Conservation (phyloP, 1,284 basidiomycete species). For the Kwoniella shivajii region DNA sequence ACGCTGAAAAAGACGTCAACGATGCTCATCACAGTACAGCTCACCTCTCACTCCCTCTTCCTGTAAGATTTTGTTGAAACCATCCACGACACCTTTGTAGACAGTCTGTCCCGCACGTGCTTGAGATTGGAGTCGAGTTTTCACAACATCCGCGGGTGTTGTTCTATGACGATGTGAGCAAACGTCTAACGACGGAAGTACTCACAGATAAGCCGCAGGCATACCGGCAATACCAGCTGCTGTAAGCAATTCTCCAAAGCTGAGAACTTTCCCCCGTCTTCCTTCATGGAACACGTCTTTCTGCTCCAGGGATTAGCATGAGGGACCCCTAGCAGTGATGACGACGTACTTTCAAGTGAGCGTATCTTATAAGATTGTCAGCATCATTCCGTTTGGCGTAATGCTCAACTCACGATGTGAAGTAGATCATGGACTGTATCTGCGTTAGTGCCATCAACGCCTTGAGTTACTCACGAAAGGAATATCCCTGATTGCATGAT, state of each 20-base stretch:
- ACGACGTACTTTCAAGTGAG: conserved; percentile 49
- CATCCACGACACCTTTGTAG: conserved; percentile 90
- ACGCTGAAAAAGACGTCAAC: conserved; percentile 57
- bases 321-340: neutral
- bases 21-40: neutral
- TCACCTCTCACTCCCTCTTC: conserved; percentile 48
- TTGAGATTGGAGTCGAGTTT: conserved; percentile 98
- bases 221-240: conserved; percentile 67
- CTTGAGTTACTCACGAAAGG: conserved; percentile 65
- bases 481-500: conserved; percentile 63
- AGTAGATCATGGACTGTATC: conserved; percentile 56
- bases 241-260: conserved; percentile 84
- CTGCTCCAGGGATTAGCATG: conserved; percentile 57
- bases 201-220: conserved; percentile 62
- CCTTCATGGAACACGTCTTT: conserved; percentile 94
- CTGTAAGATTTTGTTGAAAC: conserved; percentile 84
- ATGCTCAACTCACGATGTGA: conserved; percentile 51
- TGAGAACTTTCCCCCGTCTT: conserved; percentile 89
- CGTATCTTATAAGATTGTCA: conserved; percentile 33
- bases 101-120: conserved; percentile 86
- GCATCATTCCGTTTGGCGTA: neutral
- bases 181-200: neutral
- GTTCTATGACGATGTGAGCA: conserved; percentile 25
- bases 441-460: neutral
- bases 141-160: conserved; percentile 76